Base-by-base conservation (phyloP, 169 alveolate species). In the Plasmodium billcollinsi region DNA sequence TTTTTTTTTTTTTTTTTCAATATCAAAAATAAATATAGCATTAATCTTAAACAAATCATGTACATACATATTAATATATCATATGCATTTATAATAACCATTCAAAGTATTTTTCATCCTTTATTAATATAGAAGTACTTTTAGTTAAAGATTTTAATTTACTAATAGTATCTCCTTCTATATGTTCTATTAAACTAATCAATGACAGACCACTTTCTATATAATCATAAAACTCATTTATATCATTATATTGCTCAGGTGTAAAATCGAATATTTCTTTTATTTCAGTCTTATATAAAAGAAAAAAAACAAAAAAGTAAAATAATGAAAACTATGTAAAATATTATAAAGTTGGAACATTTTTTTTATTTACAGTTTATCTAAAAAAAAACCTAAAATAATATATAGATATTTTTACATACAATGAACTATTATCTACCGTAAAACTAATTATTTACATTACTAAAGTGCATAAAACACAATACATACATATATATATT, bases 181-280 rank as follows among this genome's bases (percentile, higher is more conserved):
- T 52, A 24, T 69, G 73, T 14, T 83, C 74, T 56, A 83, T 20
- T 54, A 83, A 70, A 54, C 54, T 69, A 49, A 83, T 59, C 45
- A 83, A 80, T 9, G 86, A 67, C 71, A 83, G 15, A 21, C 91
- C 91, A 43, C 91, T 83, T 83, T 69, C 91, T 62, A 83, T 73
- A 62, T 83, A 83, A 18, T 56, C 91, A 72, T 83, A 83, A 69
- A 83, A 83, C 15, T 69, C 91, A 29, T 72, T 39, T 20, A 70
- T 58, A 71, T 49, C 45, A 43, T 62, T 83, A 26, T 83, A 83
- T 49, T 83, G 91, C 2, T 52, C 91, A 58, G 91, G 91, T 52
- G 24, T 67, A 20, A 43, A 72, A 73, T 52, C 58, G 58, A 83
- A 69, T 58, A 83, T 71, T 56, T 61, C 78, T 56, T 56, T 83